These are phyloP conservation scores for Coniochaeta pulveracea DNA, from an alignment of 2,329 filamentous ascomycete genomes.

Conservation along the genomic window DNA sequence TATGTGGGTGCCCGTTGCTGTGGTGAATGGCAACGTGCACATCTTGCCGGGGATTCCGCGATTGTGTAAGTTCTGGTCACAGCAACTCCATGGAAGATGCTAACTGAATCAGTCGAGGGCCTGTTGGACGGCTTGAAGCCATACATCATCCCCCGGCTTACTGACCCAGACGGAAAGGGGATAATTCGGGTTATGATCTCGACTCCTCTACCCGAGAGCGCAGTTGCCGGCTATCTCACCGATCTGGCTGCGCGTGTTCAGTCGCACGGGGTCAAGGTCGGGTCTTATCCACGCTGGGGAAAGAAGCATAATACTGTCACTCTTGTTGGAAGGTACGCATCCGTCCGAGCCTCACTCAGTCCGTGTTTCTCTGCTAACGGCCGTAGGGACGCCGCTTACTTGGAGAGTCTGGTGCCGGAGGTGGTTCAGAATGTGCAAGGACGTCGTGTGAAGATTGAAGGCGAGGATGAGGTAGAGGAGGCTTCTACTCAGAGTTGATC, in stretches of 20 bases:
- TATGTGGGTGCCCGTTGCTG: constrained; percentile 80
- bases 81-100: background rate
- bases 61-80: constrained; percentile 42
- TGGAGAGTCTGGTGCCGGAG: constrained; percentile 70
- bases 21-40: constrained; percentile 88
- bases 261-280: constrained; percentile 76
- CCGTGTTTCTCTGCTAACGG: constrained; percentile 2
- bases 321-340: constrained; percentile 52
- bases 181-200: constrained; percentile 71
- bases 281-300: constrained; percentile 89
- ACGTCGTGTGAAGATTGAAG: constrained; percentile 56
- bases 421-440: constrained; percentile 70
- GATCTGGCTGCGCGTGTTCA: constrained; percentile 64
- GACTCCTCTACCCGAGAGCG: constrained; percentile 79
- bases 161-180: constrained; percentile 71
- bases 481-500: too few species aligned
- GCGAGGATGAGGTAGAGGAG: constrained; percentile 46
- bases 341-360: background rate
- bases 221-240: constrained; percentile 72
- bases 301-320: constrained; percentile 84
- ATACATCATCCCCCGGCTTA: constrained; percentile 55
- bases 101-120: constrained; percentile 51
- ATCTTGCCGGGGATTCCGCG: constrained; percentile 84
- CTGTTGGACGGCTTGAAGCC: constrained; percentile 71
- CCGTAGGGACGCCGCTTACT: constrained; percentile 56